A percentile compares a stretch with the other conserved stretches of the same genome.
These are phyloP conservation scores for Taxillus chinensis DNA, from an alignment of 164 flowering plant species.

Conservation along the genomic window DNA sequence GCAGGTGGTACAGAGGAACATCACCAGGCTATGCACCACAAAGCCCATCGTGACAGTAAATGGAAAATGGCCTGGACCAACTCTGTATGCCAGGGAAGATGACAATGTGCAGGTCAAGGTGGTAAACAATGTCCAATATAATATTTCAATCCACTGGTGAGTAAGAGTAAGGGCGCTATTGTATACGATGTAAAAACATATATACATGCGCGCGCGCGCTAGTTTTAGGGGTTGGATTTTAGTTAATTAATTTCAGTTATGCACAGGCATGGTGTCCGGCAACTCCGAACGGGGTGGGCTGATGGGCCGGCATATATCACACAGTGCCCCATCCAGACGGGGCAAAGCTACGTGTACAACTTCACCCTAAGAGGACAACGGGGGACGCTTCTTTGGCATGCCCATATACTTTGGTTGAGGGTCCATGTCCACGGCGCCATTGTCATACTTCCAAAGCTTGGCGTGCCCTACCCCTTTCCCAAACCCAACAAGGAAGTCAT, in stretches of 20 bases:
- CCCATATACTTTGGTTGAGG: conserved; percentile 73
- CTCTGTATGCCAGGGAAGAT: conserved; percentile 46
- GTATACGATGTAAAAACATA: no score
- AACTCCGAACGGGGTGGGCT: conserved; percentile 73
- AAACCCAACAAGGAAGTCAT: conserved; percentile 55
- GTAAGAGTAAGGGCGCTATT: no score
- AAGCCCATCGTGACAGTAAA: conserved; percentile 49
- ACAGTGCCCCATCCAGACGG: conserved; percentile 74
- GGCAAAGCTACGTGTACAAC: conserved; percentile 55
- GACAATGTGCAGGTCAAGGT: conserved; percentile 42
- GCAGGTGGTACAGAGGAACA: conserved; percentile 39
- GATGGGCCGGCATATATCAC: conserved; percentile 88
- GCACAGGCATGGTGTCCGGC: conserved; percentile 71
- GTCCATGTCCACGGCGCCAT: conserved; percentile 68
- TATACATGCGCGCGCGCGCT: no score
- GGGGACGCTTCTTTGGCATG: conserved; percentile 78
- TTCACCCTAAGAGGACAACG: conserved; percentile 76
- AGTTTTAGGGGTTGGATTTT: no score
- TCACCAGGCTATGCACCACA: conserved; percentile 31
- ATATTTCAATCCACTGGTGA: conserved; percentile 47
- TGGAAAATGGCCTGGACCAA: conserved; percentile 47
- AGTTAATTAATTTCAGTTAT: not conserved
- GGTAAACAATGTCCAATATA: conserved; percentile 37
- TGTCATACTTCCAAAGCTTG: conserved; percentile 65
- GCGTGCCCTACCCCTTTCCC: conserved; percentile 73